These are phyloP conservation scores for Seminavis robusta DNA, from an alignment of 108 stramenopile genomes.

Conservation along the genomic window DNA sequence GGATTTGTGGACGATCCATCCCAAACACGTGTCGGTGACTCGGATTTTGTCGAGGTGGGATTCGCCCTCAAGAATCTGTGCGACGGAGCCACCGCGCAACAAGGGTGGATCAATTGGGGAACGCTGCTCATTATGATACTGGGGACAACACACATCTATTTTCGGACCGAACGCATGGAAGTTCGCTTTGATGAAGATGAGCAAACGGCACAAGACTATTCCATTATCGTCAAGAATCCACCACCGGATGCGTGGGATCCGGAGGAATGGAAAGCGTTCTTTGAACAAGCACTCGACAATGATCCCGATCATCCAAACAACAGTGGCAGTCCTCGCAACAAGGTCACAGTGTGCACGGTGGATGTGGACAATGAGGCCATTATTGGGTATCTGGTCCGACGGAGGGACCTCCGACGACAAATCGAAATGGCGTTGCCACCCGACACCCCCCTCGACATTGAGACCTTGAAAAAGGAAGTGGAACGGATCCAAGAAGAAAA, in stretches of 20 bases:
- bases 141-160: constrained; percentile 26
- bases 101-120: constrained; percentile 55
- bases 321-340: too few relatives aligned
- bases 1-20: too few relatives aligned
- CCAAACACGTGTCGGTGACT: too few relatives aligned
- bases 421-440: constrained; percentile 57
- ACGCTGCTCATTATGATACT: constrained; percentile 50
- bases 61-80: constrained; percentile 71
- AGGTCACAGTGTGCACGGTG: constrained; percentile 75
- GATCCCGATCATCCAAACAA: too few relatives aligned
- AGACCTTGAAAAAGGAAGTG: constrained; percentile 56
- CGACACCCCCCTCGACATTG: constrained; percentile 36
- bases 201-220: constrained; percentile 92
- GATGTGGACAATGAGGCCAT: constrained; percentile 81
- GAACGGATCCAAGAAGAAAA: constrained; percentile 45
- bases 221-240: constrained; percentile 77
- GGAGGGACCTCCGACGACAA: constrained; percentile 54
- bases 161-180: constrained; percentile 48
- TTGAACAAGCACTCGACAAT: constrained; percentile 45
- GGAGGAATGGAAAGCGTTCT: constrained; percentile 82
- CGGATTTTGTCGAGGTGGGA: too few relatives aligned
- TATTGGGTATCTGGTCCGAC: constrained; percentile 58
- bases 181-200: constrained; percentile 77
- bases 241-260: constrained; percentile 76
- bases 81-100: constrained; percentile 46